A percentile compares a stretch with the other conserved stretches of the same genome.
Evolutionary conservation across 352 stramenopile species (phyloP).

Genomic region (Blastocystis sp.): DNA sequence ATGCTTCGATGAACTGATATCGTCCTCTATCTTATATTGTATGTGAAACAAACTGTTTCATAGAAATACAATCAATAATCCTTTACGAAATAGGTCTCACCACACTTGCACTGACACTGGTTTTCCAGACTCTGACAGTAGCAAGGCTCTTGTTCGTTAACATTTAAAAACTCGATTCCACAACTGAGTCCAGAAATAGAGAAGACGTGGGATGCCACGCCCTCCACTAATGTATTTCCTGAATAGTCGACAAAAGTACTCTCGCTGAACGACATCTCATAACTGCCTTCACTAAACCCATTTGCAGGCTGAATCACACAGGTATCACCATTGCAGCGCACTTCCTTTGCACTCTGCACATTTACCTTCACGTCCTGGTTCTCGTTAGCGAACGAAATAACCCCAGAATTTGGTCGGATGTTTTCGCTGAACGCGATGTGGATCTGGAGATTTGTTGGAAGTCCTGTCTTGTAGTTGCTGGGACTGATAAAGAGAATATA

Average conservation of each 20-base stretch:
- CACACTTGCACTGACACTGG: slow-evolving; percentile 36
- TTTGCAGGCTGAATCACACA: neutral
- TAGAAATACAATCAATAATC: slow-evolving; percentile 29
- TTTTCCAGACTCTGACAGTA: slow-evolving; percentile 49
- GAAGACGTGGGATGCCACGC: slow-evolving; percentile 17
- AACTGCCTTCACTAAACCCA: neutral
- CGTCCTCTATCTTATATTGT: neutral
- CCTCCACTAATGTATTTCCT: slow-evolving; percentile 2
- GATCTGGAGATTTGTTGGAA: neutral
- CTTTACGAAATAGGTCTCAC: slow-evolving; percentile 58
- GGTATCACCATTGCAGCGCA: neutral
- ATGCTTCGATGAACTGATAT: neutral
- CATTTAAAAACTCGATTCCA: slow-evolving; percentile 19
- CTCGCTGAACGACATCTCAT: slow-evolving; percentile 44
- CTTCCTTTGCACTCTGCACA: neutral
- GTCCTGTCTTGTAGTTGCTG: slow-evolving; percentile 1
- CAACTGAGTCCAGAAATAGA: neutral
- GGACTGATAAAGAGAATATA: neutral
- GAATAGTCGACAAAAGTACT: neutral
- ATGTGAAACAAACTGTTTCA: neutral
- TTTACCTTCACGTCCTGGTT: slow-evolving; percentile 25
- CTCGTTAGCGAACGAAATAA: neutral
- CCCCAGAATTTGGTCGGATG: neutral
- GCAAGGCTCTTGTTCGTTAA: neutral
- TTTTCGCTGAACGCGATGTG: slow-evolving; percentile 20